phyloP scores from a whole-genome alignment of 352 stramenopile genomes.

The Phytophthora vignae region DNA sequence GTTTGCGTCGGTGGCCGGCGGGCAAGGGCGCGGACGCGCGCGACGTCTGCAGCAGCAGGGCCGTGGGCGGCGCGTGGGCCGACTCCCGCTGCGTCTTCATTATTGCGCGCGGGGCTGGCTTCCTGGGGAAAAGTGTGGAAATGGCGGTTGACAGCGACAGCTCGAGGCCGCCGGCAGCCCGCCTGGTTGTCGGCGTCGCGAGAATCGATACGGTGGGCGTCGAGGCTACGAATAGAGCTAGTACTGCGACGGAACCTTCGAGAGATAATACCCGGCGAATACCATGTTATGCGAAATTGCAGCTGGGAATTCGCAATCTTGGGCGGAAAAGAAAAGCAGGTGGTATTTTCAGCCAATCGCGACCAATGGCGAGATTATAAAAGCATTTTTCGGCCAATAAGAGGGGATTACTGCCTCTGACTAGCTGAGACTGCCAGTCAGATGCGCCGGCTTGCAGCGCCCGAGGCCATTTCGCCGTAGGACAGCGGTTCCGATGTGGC shows the following conservation, averaged over 20 bases:
- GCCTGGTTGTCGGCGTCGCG: background rate
- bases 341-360: background rate
- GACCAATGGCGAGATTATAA: too few species aligned
- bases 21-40: slow-evolving; percentile 20
- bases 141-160: slow-evolving; percentile 32
- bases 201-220: too few species aligned
- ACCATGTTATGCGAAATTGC: too few species aligned
- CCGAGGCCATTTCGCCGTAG: background rate
- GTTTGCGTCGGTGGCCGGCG: slow-evolving; percentile 15
- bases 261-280: too few species aligned
- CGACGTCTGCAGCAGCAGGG: slow-evolving; percentile 30
- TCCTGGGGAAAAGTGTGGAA: slow-evolving; percentile 24
- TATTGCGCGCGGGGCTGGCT: slow-evolving; percentile 8
- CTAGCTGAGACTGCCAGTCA: background rate
- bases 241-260: too few species aligned
- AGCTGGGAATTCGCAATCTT: background rate
- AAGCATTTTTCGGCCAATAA: slow-evolving; percentile 4
- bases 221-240: too few species aligned
- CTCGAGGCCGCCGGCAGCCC: background rate
- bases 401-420: background rate
- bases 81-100: slow-evolving; percentile 29
- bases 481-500: background rate
- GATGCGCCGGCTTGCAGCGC: background rate
- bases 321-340: slow-evolving; percentile 19
- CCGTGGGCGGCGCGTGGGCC: slow-evolving; percentile 11